Percentiles rank a stretch among this genome's conserved stretches.
Evolutionary conservation across 768 basidiomycete genomes (phyloP).

Genomic region (Guyanaporus albipodus): DNA sequence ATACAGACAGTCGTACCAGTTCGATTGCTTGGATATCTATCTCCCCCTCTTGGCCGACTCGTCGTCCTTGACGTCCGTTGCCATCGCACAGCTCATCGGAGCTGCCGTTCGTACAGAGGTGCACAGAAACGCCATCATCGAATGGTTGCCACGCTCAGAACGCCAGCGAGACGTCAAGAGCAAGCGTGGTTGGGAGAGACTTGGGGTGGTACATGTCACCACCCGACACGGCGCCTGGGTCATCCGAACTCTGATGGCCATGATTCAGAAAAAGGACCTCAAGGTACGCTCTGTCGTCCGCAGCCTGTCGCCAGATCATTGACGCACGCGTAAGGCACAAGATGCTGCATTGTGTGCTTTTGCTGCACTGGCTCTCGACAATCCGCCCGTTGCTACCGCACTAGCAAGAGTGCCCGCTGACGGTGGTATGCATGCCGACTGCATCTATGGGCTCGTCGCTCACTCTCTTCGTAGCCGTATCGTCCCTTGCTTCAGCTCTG

Average conservation of each 20-base stretch:
- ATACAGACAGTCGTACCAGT: constrained; percentile 31
- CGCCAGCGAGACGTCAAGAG: constrained; percentile 51
- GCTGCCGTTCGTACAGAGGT: constrained; percentile 44
- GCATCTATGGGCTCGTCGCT: constrained; percentile 3
- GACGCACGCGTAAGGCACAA: constrained; percentile 44
- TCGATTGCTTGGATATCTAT: constrained; percentile 60
- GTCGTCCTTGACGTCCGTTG: constrained; percentile 40
- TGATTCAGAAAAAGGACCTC: constrained; percentile 48
- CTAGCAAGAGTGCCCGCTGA: constrained; percentile 45
- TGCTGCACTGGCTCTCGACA: constrained; percentile 65
- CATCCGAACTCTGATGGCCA: constrained; percentile 43
- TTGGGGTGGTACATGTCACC: constrained; percentile 36
- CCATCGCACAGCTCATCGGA: constrained; percentile 58
- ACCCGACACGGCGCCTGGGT: constrained; percentile 58
- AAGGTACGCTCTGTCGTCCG: constrained; percentile 40
- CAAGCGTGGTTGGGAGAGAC: constrained; percentile 74
- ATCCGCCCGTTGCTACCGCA: constrained; percentile 44
- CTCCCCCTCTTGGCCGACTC: constrained; percentile 56
- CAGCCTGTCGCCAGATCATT: background rate
- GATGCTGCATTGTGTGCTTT: constrained; percentile 64
- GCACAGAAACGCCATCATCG: constrained; percentile 49
- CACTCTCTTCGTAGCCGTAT: constrained; percentile 6
- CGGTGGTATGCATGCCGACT: constrained; percentile 32
- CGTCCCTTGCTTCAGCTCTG: constrained; percentile 41
- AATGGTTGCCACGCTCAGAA: constrained; percentile 62